Percentiles rank a stretch among this genome's conserved stretches.
Evolutionary conservation across 169 alveolate species (phyloP).

Genomic region (Babesia bigemina): DNA sequence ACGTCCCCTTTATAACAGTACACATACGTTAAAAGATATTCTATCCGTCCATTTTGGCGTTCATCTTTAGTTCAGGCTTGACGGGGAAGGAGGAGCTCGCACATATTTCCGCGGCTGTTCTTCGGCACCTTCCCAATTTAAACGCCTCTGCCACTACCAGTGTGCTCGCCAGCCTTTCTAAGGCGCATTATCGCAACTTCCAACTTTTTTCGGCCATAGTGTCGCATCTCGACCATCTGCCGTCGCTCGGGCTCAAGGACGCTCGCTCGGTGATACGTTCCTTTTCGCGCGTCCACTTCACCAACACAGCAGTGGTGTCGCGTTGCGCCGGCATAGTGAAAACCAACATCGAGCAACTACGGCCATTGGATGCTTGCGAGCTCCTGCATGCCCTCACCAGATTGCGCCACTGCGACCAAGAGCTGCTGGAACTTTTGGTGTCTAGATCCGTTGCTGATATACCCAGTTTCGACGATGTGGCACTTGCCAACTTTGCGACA

Average conservation of each 20-base stretch:
- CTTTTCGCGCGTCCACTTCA: slow-evolving; percentile 17
- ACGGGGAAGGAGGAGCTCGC: slow-evolving; percentile 36
- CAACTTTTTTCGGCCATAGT: slow-evolving; percentile 41
- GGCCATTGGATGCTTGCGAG: slow-evolving; percentile 23
- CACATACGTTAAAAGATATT: background rate
- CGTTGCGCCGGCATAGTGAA: slow-evolving; percentile 22
- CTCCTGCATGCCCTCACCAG: slow-evolving; percentile 49
- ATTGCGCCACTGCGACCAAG: slow-evolving; percentile 37
- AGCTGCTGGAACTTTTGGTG: slow-evolving; percentile 18
- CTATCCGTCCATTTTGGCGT: background rate
- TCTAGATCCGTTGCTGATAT: slow-evolving; percentile 14
- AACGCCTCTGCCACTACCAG: slow-evolving; percentile 7
- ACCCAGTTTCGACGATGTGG: slow-evolving; percentile 5
- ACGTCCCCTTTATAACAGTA: background rate
- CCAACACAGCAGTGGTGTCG: background rate
- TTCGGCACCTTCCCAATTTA: slow-evolving; percentile 13
- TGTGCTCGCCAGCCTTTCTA: slow-evolving; percentile 10
- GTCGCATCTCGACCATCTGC: slow-evolving; percentile 10
- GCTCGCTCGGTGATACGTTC: slow-evolving; percentile 6
- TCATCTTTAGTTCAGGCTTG: background rate
- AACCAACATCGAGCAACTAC: slow-evolving; percentile 18
- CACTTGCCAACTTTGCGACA: slow-evolving; percentile 48
- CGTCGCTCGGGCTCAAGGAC: slow-evolving; percentile 11
- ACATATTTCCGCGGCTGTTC: slow-evolving; percentile 16
- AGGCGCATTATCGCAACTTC: slow-evolving; percentile 47